These are phyloP conservation scores for Citrus medica DNA, from an alignment of 345 rosid genomes.

Conservation along the genomic window DNA sequence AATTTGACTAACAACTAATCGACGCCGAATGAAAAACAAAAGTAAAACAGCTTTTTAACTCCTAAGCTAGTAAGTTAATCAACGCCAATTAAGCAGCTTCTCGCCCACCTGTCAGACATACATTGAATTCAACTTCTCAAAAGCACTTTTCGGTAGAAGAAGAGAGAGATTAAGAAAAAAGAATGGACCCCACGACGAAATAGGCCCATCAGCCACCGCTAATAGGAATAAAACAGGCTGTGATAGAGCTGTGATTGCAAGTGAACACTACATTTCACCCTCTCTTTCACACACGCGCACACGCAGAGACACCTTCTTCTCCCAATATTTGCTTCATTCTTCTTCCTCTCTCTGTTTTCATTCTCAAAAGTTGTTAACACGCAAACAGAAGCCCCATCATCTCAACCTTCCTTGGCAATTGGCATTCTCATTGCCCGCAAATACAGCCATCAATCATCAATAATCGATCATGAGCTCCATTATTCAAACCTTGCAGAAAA, in stretches of 20 bases:
- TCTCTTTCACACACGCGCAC: background rate
- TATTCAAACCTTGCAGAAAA: slow-evolving; percentile 51
- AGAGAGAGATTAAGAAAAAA: too few relatives aligned
- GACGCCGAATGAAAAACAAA: background rate
- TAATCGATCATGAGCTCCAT: slow-evolving; percentile 51
- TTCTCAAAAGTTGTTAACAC: too few relatives aligned
- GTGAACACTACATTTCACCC: slow-evolving; percentile 32
- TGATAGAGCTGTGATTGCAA: slow-evolving; percentile 34
- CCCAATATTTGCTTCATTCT: background rate
- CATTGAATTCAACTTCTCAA: background rate
- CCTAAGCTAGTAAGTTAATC: background rate
- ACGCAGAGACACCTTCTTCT: background rate
- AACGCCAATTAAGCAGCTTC: background rate
- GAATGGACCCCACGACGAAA: slow-evolving; percentile 27
- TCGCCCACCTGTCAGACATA: background rate
- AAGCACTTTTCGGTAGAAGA: background rate
- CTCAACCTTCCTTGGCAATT: too few relatives aligned
- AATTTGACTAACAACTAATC: background rate
- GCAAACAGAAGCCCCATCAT: too few relatives aligned
- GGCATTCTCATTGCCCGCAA: too few relatives aligned
- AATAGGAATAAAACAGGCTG: slow-evolving; percentile 52
- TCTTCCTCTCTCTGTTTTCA: too few relatives aligned
- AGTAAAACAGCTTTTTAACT: background rate
- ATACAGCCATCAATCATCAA: too few relatives aligned
- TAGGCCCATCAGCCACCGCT: background rate